Evolutionary conservation across 2,329 filamentous ascomycete species (phyloP).

Genomic region (Diaporthe amygdali): DNA sequence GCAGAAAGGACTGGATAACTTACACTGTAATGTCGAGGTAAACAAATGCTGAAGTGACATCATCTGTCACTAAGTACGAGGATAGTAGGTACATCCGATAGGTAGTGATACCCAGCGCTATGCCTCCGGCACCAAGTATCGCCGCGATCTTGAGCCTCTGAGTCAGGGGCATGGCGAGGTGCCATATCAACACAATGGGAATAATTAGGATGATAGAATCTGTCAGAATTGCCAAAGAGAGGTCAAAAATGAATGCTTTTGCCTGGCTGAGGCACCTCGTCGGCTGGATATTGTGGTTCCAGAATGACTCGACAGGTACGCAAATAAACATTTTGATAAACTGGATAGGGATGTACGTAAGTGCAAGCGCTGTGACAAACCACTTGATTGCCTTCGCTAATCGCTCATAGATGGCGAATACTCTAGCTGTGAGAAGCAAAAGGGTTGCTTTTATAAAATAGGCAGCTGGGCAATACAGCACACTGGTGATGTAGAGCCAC

Average conservation of each 20-base stretch:
- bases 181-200: not conserved
- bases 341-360: not conserved
- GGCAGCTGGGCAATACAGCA: not conserved
- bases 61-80: not conserved
- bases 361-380: not conserved
- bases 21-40: not conserved
- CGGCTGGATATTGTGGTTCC: not conserved
- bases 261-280: constrained; percentile 2
- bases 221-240: not conserved
- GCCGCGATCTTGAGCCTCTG: not conserved
- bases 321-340: constrained; percentile 5
- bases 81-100: constrained; percentile 1
- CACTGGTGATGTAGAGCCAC: constrained; percentile 1
- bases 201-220: not conserved
- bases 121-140: not conserved
- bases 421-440: not conserved
- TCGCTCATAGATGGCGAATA: not conserved
- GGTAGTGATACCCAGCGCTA: not conserved
- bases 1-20: not conserved
- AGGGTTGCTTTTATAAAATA: not conserved
- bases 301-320: not conserved
- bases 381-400: not conserved
- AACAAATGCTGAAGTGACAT: not conserved
- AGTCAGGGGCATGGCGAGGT: not conserved
- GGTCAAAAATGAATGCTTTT: not conserved